Percentiles rank a stretch among this genome's conserved stretches.
These are phyloP conservation scores for Thuja plicata DNA, from an alignment of 83 land plant species.

Conservation along the genomic window DNA sequence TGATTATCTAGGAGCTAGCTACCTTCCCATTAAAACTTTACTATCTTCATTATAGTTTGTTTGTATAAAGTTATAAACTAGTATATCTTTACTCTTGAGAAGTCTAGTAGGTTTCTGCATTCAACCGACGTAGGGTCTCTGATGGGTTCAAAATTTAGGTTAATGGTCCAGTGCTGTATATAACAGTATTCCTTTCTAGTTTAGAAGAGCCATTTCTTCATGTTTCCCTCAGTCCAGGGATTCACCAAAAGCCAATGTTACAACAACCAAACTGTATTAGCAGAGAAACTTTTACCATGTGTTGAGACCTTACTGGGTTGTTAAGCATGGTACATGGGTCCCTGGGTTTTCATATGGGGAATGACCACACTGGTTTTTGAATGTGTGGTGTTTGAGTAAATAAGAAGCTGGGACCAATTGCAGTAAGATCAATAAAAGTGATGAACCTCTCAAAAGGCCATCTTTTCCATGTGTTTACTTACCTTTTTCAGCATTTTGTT, in stretches of 20 bases:
- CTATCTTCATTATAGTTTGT: neutral
- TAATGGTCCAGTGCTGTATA: neutral
- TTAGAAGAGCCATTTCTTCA: neutral
- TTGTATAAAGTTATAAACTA: neutral
- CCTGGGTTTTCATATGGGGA: neutral
- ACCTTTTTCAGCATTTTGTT: no score
- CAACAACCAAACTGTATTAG: neutral
- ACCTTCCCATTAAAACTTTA: neutral
- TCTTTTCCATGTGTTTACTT: no score
- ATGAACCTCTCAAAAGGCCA: no score
- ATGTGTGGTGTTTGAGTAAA: neutral
- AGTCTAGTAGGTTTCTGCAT: neutral
- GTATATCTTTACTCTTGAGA: neutral
- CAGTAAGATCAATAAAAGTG: neutral
- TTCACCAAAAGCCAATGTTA: neutral
- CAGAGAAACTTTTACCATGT: neutral
- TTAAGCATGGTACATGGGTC: neutral
- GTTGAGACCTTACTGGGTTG: neutral
- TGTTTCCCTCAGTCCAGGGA: neutral
- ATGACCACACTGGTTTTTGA: neutral
- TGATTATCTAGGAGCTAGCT: neutral
- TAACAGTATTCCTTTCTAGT: neutral
- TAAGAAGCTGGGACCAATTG: neutral
- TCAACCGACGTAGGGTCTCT: neutral
- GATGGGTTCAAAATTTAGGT: neutral